Evolutionary conservation across 345 rosid species (phyloP), one percentile per base, ranked within the genome.

Genomic region (Xanthoceras sorbifolium): DNA sequence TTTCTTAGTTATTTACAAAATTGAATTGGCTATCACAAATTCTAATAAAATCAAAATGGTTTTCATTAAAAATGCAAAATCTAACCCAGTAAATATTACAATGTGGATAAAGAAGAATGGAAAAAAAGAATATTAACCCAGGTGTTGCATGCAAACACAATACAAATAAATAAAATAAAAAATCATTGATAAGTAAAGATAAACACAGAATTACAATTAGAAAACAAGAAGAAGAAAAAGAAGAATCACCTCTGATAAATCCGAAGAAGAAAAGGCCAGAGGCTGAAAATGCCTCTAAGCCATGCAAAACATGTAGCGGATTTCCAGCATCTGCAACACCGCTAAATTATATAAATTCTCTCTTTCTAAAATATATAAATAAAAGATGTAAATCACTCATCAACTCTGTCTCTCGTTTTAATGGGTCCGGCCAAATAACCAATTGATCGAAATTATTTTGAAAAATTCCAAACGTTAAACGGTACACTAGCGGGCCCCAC

Each of bases 281-380:
- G 75, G 82, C 77, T 72, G 83, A 78, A 76, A 80, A 83, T 76
- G 59, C 57, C 71, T 57, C 83, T 46, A 79, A 26, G 50, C 82
- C 85, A 78, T 68, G 83, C 32, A 72, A 63, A 83, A 69, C 14
- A 64, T 23, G 72, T 20, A 67, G 77, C 86, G 84, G 61, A 72
- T 75, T 78, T 84, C 77, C 75, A 81, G 85, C 86, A 82, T 64
- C 77, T 62, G 73, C 76, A 67, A 23, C 71, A 59, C 85, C 78
- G 78, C 78, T 69, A 42, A 76, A 78, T 79, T 65, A 74, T 70
- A 55, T 71, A 64, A 40, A 9, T 8, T 17, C 23, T 50, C 42
- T 59, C 77, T 74, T 23, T 69, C 50, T 52, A 48, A 52, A 48
- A 50, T 29, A 54, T 28, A 70, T 0, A 20, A 38, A 38, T 22